Evolutionary conservation across 208 protist genomes (phyloP).

Genomic region (Acanthamoeba healyi): DNA sequence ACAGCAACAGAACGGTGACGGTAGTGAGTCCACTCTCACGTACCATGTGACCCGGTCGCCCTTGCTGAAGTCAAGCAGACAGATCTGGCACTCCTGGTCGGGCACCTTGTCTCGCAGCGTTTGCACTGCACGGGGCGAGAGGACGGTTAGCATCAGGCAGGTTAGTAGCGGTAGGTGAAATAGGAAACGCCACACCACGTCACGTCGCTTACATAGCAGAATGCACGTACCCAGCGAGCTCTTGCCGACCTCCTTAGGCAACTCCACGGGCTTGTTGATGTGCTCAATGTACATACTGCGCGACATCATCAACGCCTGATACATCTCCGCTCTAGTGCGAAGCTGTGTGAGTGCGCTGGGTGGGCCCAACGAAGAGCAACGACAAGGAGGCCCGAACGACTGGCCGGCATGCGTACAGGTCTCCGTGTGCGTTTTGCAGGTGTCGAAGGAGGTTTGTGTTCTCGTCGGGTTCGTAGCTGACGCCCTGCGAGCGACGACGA

Average conservation of each 20-base stretch:
- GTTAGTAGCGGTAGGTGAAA: no score
- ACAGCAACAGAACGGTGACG: no score
- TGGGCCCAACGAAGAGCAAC: no score
- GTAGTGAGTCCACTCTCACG: not conserved
- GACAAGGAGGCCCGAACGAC: no score
- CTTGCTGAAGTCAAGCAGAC: not conserved
- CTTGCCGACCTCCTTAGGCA: conserved; percentile 38
- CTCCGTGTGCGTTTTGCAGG: not conserved
- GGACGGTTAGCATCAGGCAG: no score
- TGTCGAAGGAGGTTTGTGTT: conserved; percentile 47
- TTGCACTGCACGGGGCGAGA: conserved; percentile 1
- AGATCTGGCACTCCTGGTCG: conserved; percentile 36
- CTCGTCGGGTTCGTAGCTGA: not conserved
- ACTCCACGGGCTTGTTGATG: not conserved
- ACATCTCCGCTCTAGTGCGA: not conserved
- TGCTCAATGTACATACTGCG: not conserved
- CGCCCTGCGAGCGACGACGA: not conserved
- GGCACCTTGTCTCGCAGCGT: not conserved
- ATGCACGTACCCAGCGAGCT: not conserved
- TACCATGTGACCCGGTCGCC: conserved; percentile 14
- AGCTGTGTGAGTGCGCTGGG: no score
- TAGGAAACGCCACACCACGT: no score
- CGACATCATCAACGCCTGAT: conserved; percentile 14
- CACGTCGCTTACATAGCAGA: no score
- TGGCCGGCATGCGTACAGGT: not conserved